Evolutionary conservation across 2,329 filamentous ascomycete species (phyloP), one percentile per base, ranked within the genome.

Genomic region (Colletotrichum abscissum): DNA sequence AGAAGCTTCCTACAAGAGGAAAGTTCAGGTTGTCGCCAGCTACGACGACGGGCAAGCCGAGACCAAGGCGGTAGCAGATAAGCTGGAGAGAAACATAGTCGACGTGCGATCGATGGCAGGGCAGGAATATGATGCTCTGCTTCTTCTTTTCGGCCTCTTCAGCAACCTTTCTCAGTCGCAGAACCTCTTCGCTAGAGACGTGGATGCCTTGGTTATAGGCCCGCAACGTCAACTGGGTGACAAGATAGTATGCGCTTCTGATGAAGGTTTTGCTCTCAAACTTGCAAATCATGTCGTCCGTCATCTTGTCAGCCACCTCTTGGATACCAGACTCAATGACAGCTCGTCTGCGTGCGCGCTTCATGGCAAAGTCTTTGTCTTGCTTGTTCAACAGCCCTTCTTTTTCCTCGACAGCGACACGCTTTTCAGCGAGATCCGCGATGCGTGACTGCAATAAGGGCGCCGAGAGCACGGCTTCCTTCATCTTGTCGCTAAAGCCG

Each of bases 121-220:
- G 97, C 71, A 99, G 83, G 81, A 99, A 99, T 64, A 99, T 93
- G 77, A 99, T 97, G 76, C 95, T 97, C 81, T 98, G 95, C 82
- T 97, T 97, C 80, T 97, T 95, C 81, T 91, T 90, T 70, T 92
- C 92, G 1, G 97, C 96, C 78, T 93, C 87, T 78, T 95, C 91
- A 16, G 97, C 97, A 16, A 98, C 94, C 30, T 90, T 92, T 66
- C 95, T 88, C 73, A 99, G 81, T 38, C 95, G 90, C 65, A 98
- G 83, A 5, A 99, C 95, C 83, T 99, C 97, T 79, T 98, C 95
- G 81, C 94, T 97, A 1, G 94, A 97, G 33, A 98, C 95, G 81
- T 99, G 97, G 65, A 99, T 98, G 11, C 94, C 97, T 85, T 98
- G 96, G 79, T 98, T 95, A 81, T 99, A 99, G 6, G 97, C 96